phyloP scores from a whole-genome alignment of 352 stramenopile genomes.

The Phytophthora tubulina region DNA sequence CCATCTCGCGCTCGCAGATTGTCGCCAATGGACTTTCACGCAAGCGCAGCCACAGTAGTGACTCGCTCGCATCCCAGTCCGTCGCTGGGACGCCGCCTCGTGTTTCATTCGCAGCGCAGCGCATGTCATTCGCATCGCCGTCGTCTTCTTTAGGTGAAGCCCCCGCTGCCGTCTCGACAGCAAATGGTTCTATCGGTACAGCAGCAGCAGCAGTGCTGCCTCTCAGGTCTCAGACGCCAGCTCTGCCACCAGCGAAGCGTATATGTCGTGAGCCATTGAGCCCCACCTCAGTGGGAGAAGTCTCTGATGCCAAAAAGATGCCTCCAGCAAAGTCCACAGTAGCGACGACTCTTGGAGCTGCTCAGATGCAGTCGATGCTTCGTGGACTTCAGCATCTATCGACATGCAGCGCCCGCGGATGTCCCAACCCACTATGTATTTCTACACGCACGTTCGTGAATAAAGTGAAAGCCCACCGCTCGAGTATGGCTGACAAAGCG shows the following conservation, averaged over 20 bases:
- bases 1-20: constrained; percentile 34
- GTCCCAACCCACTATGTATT: constrained; percentile 60
- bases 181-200: background rate
- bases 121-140: constrained; percentile 2
- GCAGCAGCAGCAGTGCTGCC: constrained; percentile 7
- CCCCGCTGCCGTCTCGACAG: background rate
- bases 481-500: constrained; percentile 28
- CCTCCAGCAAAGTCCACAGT: constrained; percentile 21
- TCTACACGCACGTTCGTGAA: constrained; percentile 63
- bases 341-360: constrained; percentile 35
- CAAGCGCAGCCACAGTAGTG: constrained; percentile 32
- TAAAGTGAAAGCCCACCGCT: constrained; percentile 59
- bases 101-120: constrained; percentile 15
- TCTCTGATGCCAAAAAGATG: constrained; percentile 40
- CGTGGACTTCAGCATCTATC: constrained; percentile 62
- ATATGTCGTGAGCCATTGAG: constrained; percentile 48
- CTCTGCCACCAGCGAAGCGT: constrained; percentile 36
- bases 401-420: constrained; percentile 43
- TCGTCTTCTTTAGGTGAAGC: background rate
- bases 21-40: constrained; percentile 20
- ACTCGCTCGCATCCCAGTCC: constrained; percentile 14
- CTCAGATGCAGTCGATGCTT: constrained; percentile 70
- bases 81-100: background rate
- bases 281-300: constrained; percentile 60
- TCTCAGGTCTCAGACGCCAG: constrained; percentile 28